Conservation (phyloP, 148 eudicot species). For the Camellia japonica region DNA sequence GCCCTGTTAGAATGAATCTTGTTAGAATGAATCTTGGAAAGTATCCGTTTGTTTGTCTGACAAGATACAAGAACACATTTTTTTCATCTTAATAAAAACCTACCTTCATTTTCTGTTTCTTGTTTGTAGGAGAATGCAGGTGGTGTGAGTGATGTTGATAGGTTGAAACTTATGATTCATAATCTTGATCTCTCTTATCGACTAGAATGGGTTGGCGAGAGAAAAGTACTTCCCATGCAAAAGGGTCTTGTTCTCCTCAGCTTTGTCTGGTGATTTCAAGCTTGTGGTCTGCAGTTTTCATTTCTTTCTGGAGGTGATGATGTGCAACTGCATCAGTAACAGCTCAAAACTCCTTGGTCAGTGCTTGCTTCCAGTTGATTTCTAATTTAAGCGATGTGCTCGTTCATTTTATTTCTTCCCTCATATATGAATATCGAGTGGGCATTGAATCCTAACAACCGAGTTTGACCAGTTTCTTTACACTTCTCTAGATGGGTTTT, state of each 20-base stretch:
- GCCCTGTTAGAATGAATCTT: background rate
- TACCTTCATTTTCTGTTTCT: background rate
- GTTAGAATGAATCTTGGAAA: background rate
- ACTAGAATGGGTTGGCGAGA: conserved; percentile 77
- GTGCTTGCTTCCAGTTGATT: background rate
- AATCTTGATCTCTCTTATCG: conserved; percentile 86
- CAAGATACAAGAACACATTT: background rate
- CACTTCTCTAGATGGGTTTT: background rate
- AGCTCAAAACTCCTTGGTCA: background rate
- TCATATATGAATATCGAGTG: background rate
- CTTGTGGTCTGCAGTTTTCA: background rate
- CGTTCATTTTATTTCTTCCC: background rate
- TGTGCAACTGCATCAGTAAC: background rate
- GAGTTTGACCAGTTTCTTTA: conserved; percentile 1
- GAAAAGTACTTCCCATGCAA: conserved; percentile 33
- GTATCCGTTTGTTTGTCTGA: background rate
- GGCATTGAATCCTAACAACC: background rate
- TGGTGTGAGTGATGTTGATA: conserved; percentile 48
- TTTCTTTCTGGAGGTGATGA: background rate
- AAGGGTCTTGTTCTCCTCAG: background rate
- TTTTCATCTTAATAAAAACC: background rate
- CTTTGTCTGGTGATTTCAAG: background rate
- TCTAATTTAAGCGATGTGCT: background rate
- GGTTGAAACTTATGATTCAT: conserved; percentile 58
- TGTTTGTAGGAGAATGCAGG: conserved; percentile 50